Conservation (phyloP, 805 yeast species). For the Saturnispora quitensis region DNA sequence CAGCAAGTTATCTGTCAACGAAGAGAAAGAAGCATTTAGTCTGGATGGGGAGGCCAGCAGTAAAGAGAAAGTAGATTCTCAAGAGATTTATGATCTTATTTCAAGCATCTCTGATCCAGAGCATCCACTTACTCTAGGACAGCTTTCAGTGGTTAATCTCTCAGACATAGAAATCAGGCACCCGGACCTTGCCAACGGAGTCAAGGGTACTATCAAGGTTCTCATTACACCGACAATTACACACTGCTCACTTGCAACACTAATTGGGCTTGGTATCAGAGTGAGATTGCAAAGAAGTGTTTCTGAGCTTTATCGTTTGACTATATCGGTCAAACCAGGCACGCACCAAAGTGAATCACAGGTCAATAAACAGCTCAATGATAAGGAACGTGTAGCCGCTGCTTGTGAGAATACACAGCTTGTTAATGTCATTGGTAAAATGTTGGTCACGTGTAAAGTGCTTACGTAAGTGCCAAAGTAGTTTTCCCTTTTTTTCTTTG, state of each 20-base stretch:
- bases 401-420: constrained; percentile 97
- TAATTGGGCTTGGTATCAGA: constrained; percentile 89
- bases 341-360: constrained; percentile 93
- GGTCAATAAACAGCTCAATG: constrained; percentile 93
- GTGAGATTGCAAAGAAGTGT: constrained; percentile 85
- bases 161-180: constrained; percentile 68
- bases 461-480: neutral
- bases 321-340: constrained; percentile 77
- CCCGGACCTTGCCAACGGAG: constrained; percentile 36
- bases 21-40: neutral
- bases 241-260: constrained; percentile 92
- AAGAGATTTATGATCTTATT: constrained; percentile 81
- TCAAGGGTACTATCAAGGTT: constrained; percentile 65
- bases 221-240: constrained; percentile 95
- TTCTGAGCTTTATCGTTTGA: constrained; percentile 75
- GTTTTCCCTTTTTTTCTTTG: neutral
- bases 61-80: constrained; percentile 67
- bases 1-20: constrained; percentile 1
- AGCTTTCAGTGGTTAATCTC: constrained; percentile 84
- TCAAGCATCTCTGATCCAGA: constrained; percentile 92
- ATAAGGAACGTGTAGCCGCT: constrained; percentile 95
- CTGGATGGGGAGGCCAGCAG: constrained; percentile 14
- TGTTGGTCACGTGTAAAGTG: constrained; percentile 66
- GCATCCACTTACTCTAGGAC: constrained; percentile 92
- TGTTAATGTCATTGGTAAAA: constrained; percentile 79